A percentile compares a stretch with the other conserved stretches of the same genome.
Evolutionary conservation across 1,139 yeast species (phyloP).

Genomic region (Saccharomyces hybrid): DNA sequence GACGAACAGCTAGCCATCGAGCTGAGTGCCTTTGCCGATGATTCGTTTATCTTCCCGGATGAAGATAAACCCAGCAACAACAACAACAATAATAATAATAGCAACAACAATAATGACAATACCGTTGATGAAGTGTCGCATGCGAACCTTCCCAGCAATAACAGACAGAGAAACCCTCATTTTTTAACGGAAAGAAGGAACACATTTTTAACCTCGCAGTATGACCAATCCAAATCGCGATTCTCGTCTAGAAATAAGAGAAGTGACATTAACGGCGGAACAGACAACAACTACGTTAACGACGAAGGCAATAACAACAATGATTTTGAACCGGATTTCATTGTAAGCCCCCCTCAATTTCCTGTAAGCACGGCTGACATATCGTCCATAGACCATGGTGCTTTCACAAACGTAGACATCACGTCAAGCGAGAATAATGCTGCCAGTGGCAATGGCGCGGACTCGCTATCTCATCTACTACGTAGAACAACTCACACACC

Average conservation of each 20-base stretch:
- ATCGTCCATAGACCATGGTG: slow-evolving; percentile 20
- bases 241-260: slow-evolving; percentile 20
- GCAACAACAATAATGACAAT: slow-evolving; percentile 7
- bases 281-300: not conserved
- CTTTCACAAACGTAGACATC: slow-evolving; percentile 24
- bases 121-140: slow-evolving; percentile 3
- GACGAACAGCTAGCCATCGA: slow-evolving; percentile 68
- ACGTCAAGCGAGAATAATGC: slow-evolving; percentile 7
- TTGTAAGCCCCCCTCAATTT: not conserved
- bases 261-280: slow-evolving; percentile 4
- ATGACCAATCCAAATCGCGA: slow-evolving; percentile 28
- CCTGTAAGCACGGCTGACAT: not conserved
- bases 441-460: not conserved
- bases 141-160: slow-evolving; percentile 1
- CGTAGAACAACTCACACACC: slow-evolving; percentile 10
- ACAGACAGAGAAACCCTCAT: slow-evolving; percentile 16
- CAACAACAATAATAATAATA: slow-evolving; percentile 5
- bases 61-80: slow-evolving; percentile 52
- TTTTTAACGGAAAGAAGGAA: slow-evolving; percentile 28
- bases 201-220: slow-evolving; percentile 28
- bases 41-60: slow-evolving; percentile 67
- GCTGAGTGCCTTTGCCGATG: slow-evolving; percentile 74
- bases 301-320: not conserved
- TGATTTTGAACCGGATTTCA: slow-evolving; percentile 1
- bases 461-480: not conserved